Percentiles rank a stretch among this genome's conserved stretches.
Evolutionary conservation across 306 rosid species (phyloP).

Genomic region (Trifolium dubium): DNA sequence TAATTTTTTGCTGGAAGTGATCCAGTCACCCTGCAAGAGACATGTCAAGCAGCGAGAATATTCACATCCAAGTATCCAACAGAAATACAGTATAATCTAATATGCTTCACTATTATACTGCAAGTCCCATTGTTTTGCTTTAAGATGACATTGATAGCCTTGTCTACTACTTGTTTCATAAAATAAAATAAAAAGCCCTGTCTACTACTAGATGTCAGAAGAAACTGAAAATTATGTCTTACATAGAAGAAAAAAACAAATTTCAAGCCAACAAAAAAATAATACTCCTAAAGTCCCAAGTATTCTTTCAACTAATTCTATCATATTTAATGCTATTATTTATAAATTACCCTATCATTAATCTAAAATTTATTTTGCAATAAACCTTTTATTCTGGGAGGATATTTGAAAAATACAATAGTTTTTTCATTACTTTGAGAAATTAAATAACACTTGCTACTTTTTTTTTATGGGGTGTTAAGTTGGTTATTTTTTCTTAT

Average conservation of each 20-base stretch:
- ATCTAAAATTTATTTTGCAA: no score
- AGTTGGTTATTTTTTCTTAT: neutral
- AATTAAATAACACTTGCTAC: neutral
- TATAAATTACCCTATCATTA: neutral
- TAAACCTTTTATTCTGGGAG: neutral
- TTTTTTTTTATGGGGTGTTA: neutral
- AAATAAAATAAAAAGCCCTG: no score
- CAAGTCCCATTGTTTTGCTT: conserved; percentile 24
- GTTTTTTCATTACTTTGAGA: neutral
- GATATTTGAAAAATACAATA: neutral
- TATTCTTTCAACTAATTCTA: neutral
- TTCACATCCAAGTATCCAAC: conserved; percentile 38
- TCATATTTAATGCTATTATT: neutral
- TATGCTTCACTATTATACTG: neutral
- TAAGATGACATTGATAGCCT: conserved; percentile 17
- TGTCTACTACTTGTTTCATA: conserved; percentile 2
- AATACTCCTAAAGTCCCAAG: neutral
- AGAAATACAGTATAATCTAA: neutral
- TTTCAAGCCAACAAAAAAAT: conserved; percentile 11
- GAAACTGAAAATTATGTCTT: neutral
- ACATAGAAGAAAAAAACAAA: neutral
- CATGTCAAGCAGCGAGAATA: conserved; percentile 32
- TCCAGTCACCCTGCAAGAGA: conserved; percentile 76
- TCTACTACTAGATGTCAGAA: neutral
- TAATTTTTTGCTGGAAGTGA: conserved; percentile 61